Conservation (phyloP, 306 rosid species). For the Lotus japonicus region DNA sequence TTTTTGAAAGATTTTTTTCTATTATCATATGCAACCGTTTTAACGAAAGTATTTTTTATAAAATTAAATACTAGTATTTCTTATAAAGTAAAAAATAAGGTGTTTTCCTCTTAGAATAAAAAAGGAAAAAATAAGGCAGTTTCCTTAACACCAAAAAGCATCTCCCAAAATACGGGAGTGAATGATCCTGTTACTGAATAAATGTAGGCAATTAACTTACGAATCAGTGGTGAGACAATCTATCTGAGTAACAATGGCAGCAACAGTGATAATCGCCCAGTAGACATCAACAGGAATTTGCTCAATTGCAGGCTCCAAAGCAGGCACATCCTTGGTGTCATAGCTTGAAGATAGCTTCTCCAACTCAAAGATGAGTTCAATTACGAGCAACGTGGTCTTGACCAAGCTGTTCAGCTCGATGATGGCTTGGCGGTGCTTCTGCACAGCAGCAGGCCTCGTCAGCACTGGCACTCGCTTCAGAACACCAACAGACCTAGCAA, state of each 20-base stretch:
- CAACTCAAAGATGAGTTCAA: conserved; percentile 42
- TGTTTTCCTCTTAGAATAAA: too few relatives aligned
- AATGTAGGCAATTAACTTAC: too few relatives aligned
- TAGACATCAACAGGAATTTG: conserved; percentile 59
- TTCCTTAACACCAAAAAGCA: too few relatives aligned
- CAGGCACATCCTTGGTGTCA: conserved; percentile 47
- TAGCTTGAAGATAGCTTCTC: conserved; percentile 34
- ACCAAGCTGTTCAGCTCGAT: conserved; percentile 47
- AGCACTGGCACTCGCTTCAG: conserved; percentile 53
- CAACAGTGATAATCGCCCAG: conserved; percentile 58
- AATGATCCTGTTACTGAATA: too few relatives aligned
- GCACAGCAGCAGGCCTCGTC: conserved; percentile 23
- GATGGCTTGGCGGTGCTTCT: conserved; percentile 42
- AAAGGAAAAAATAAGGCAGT: too few relatives aligned
- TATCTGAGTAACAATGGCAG: conserved; percentile 50
- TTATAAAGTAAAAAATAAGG: too few relatives aligned
- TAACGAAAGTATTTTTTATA: too few relatives aligned
- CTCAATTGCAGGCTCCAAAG: conserved; percentile 29
- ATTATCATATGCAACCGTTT: too few relatives aligned
- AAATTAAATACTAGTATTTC: too few relatives aligned
- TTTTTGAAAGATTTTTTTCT: too few relatives aligned
- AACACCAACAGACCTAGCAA: conserved; percentile 54
- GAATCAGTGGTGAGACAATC: conserved; percentile 36
- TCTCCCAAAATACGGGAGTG: too few relatives aligned
- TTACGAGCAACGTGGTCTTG: conserved; percentile 43